Evolutionary conservation across 2,329 filamentous ascomycete genomes (phyloP).

Genomic region (Claviceps sp.): DNA sequence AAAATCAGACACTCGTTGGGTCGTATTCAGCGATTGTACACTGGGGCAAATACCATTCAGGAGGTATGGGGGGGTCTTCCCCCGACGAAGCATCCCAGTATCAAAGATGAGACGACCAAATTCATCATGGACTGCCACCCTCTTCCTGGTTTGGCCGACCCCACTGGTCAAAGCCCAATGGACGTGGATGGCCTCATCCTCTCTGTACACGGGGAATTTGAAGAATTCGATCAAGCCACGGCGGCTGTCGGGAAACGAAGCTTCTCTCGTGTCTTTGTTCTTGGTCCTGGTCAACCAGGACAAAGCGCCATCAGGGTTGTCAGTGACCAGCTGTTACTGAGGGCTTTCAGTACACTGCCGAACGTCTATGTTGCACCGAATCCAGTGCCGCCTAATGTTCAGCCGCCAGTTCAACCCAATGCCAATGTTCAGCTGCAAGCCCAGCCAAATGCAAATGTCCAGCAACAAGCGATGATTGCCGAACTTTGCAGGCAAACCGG

Average conservation of each 20-base stretch:
- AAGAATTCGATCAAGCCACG: slow-evolving; percentile 51
- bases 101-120: slow-evolving; percentile 52
- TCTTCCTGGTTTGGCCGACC: slow-evolving; percentile 58
- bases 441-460: slow-evolving; percentile 18
- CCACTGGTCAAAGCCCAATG: slow-evolving; percentile 43
- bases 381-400: slow-evolving; percentile 4
- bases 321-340: slow-evolving; percentile 64
- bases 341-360: slow-evolving; percentile 46
- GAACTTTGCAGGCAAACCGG: slow-evolving; percentile 66
- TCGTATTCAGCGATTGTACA: slow-evolving; percentile 52
- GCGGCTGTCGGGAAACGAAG: slow-evolving; percentile 52
- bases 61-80: slow-evolving; percentile 60
- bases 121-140: slow-evolving; percentile 77
- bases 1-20: slow-evolving; percentile 49
- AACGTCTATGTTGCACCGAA: slow-evolving; percentile 23
- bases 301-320: slow-evolving; percentile 57
- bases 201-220: slow-evolving; percentile 71
- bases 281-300: slow-evolving; percentile 59
- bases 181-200: slow-evolving; percentile 71
- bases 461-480: slow-evolving; percentile 56
- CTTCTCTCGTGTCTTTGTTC: slow-evolving; percentile 69
- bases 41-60: slow-evolving; percentile 50
- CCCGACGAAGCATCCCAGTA: slow-evolving; percentile 58
- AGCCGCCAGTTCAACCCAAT: slow-evolving; percentile 5
- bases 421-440: slow-evolving; percentile 39